phyloP scores from a whole-genome alignment of 2,329 filamentous ascomycete genomes.

The Penicillium polonicum region DNA sequence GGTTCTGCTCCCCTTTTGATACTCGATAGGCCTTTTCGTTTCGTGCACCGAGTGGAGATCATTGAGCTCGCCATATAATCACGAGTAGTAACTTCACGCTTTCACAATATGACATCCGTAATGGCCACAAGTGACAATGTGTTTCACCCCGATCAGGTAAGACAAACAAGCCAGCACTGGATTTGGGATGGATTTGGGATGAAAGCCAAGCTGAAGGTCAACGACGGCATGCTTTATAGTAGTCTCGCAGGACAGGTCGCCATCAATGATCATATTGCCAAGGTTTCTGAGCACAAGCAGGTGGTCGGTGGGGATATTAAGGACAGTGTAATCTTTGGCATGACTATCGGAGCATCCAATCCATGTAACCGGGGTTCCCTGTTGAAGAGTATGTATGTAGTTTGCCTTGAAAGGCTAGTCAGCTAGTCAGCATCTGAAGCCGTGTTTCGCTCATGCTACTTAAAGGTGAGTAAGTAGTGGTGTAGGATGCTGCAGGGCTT shows the following conservation, averaged over 20 bases:
- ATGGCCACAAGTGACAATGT: conserved; percentile 25
- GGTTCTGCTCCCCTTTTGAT: background rate
- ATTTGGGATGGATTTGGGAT: background rate
- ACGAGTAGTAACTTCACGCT: background rate
- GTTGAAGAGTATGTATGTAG: conserved; percentile 14
- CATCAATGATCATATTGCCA: conserved; percentile 24
- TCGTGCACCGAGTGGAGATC: no score
- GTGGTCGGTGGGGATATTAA: conserved; percentile 15
- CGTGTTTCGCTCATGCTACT: background rate
- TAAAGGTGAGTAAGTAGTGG: background rate
- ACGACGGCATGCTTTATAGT: conserved; percentile 19
- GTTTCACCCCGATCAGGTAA: conserved; percentile 9
- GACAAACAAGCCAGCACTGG: background rate
- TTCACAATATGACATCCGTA: conserved; percentile 23
- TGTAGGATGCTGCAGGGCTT: background rate
- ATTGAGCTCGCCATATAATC: no score
- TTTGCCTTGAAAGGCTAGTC: background rate
- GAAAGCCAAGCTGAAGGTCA: conserved; percentile 5
- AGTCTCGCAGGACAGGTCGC: conserved; percentile 21
- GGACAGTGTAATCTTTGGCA: conserved; percentile 15
- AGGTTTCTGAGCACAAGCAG: conserved; percentile 21
- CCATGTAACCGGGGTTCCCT: conserved; percentile 17
- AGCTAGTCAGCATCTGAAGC: background rate
- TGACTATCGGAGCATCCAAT: conserved; percentile 20
- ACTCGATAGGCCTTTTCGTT: conserved; percentile 1